These are phyloP conservation scores for Ophiostoma ulmi DNA, from an alignment of 2,329 filamentous ascomycete genomes.

Conservation along the genomic window DNA sequence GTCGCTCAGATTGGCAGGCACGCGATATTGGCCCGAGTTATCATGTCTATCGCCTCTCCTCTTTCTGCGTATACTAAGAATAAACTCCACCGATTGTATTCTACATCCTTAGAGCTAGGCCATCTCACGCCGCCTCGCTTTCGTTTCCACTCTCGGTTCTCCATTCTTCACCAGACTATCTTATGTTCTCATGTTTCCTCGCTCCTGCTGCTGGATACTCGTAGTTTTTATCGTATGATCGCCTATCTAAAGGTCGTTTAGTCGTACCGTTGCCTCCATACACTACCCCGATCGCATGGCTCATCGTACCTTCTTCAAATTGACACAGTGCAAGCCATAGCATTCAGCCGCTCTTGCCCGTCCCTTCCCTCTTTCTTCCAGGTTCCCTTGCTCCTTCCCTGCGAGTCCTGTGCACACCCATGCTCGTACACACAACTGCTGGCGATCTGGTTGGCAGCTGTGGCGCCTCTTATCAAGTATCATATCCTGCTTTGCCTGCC, in stretches of 20 bases:
- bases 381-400: not conserved
- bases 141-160: not conserved
- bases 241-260: not conserved
- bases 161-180: not conserved
- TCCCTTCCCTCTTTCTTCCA: not conserved
- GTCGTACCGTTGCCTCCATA: not conserved
- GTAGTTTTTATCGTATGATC: not conserved
- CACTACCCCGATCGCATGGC: not conserved
- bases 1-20: not conserved
- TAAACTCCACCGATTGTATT: not conserved
- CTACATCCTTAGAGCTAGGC: not conserved
- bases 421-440: not conserved
- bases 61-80: not conserved
- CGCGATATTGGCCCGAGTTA: not conserved
- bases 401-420: not conserved
- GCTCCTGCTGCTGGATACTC: not conserved
- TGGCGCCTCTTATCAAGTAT: not conserved
- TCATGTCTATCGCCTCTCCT: not conserved
- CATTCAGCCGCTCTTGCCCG: not conserved
- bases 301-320: not conserved
- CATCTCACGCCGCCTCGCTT: not conserved
- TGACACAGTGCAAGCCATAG: not conserved
- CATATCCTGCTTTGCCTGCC: not conserved
- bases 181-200: not conserved
- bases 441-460: not conserved